Conservation (phyloP, 495 filamentous ascomycete species). For the Letharia columbiana region DNA sequence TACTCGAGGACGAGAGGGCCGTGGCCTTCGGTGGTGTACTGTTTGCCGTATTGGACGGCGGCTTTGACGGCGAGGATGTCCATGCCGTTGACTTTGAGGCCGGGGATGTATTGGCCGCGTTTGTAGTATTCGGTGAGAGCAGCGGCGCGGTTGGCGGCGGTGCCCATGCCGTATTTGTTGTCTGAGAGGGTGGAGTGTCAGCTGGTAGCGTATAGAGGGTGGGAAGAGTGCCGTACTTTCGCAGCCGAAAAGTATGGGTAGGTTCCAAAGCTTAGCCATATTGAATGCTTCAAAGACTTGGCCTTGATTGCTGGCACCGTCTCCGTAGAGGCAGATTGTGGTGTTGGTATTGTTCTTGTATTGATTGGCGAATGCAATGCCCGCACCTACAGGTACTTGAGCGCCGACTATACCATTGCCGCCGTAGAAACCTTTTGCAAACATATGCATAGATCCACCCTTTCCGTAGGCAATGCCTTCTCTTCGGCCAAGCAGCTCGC, state of each 20-base stretch:
- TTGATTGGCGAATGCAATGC: slow-evolving; percentile 93
- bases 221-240: slow-evolving; percentile 60
- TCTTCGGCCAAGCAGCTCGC: slow-evolving; percentile 87
- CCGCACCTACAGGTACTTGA: slow-evolving; percentile 95
- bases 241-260: slow-evolving; percentile 91
- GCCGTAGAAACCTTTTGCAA: slow-evolving; percentile 93
- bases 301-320: slow-evolving; percentile 96
- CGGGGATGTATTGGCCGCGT: slow-evolving; percentile 98
- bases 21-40: slow-evolving; percentile 69
- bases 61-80: slow-evolving; percentile 97
- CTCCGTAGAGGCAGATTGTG: slow-evolving; percentile 86
- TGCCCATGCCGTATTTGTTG: slow-evolving; percentile 99
- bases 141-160: slow-evolving; percentile 84
- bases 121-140: slow-evolving; percentile 99
- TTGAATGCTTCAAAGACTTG: slow-evolving; percentile 99
- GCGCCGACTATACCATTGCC: slow-evolving; percentile 99
- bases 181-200: slow-evolving; percentile 42
- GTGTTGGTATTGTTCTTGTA: slow-evolving; percentile 79
- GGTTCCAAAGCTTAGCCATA: slow-evolving; percentile 99
- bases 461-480: slow-evolving; percentile 98
- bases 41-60: slow-evolving; percentile 83
- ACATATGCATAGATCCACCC: slow-evolving; percentile 99
- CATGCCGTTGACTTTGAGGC: slow-evolving; percentile 99
- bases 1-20: slow-evolving; percentile 96
- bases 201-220: background rate